phyloP scores from a whole-genome alignment of 495 filamentous ascomycete species.

The Symbiotaphrina buchneri region DNA sequence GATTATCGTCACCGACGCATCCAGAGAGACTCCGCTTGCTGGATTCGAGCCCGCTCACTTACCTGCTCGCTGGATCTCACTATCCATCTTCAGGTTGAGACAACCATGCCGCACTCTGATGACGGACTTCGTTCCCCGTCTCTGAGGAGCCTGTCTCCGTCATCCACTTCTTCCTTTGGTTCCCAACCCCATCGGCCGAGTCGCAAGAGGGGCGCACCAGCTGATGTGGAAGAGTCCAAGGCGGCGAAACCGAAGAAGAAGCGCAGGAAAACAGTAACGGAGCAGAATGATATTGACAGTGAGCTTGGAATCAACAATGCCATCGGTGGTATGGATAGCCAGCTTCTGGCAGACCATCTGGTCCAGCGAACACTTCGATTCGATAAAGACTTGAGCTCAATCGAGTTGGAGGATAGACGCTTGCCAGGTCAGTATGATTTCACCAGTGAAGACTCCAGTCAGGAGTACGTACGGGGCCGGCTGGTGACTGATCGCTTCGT shows the following conservation, averaged over 20 bases:
- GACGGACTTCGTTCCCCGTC: too few species aligned
- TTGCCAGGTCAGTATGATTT: slow-evolving; percentile 42
- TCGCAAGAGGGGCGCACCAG: too few species aligned
- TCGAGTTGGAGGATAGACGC: slow-evolving; percentile 65
- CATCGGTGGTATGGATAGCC: slow-evolving; percentile 60
- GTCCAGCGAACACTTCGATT: slow-evolving; percentile 58
- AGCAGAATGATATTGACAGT: slow-evolving; percentile 29
- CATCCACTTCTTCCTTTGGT: too few species aligned
- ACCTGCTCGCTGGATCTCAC: too few species aligned
- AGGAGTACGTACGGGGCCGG: not conserved
- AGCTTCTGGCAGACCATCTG: slow-evolving; percentile 68
- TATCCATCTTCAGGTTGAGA: too few species aligned
- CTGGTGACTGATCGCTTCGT: not conserved
- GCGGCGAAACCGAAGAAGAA: slow-evolving; percentile 27
- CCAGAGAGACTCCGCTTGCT: too few species aligned
- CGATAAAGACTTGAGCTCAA: slow-evolving; percentile 49
- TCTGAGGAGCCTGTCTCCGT: too few species aligned
- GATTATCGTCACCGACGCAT: too few species aligned
- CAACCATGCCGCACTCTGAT: too few species aligned
- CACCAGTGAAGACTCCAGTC: slow-evolving; percentile 16
- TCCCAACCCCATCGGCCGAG: too few species aligned
- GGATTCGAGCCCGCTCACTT: too few species aligned
- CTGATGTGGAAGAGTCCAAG: too few species aligned
- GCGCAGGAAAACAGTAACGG: slow-evolving; percentile 28
- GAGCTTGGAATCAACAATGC: slow-evolving; percentile 56